Evolutionary conservation across 345 rosid species (phyloP), one percentile per base, ranked within the genome.

Genomic region (Citrus unshiu): DNA sequence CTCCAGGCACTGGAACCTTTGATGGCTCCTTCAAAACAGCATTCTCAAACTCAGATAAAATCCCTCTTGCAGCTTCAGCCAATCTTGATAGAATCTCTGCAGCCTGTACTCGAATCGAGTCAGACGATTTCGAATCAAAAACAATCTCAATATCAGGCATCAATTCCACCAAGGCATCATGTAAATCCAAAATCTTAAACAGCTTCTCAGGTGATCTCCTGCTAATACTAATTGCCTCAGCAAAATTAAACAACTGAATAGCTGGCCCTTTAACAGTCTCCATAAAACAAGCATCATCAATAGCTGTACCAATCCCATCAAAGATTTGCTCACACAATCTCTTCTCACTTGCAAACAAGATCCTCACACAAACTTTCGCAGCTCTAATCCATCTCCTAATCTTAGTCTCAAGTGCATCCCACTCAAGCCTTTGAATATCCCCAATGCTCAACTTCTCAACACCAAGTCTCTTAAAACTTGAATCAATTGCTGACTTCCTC

Each of bases 391-490:
- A 95, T 13, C 91, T 84, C 54, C 96, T 87, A 74, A 95, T 93
- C 90, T 91, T 95, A 65, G 85, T 81, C 95, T 93, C 99, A 30
- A 95, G 75, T 5, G 89, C 87, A 61, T 89, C 91, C 97, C 99
- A 95, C 12, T 91, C 95, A 7, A 95, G 83, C 77, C 97, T 85
- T 89, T 95, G 99, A 29, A 95, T 86, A 76, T 95, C 99, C 5
- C 99, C 98, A 82, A 95, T 92, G 82, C 98, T 92, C 57, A 95
- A 74, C 70, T 89, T 93, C 92, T 95, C 99, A 78, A 95, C 86
- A 61, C 98, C 95, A 63, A 95, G 85, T 56, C 83, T 78, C 57
- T 89, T 84, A 81, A 92, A 91, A 63, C 91, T 90, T 51, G 89
- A 85, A 78, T 93, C 99, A 13, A 95, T 87, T 59, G 92, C 90